Conservation (phyloP, 495 filamentous ascomycete species). For the Cercophora samala region DNA sequence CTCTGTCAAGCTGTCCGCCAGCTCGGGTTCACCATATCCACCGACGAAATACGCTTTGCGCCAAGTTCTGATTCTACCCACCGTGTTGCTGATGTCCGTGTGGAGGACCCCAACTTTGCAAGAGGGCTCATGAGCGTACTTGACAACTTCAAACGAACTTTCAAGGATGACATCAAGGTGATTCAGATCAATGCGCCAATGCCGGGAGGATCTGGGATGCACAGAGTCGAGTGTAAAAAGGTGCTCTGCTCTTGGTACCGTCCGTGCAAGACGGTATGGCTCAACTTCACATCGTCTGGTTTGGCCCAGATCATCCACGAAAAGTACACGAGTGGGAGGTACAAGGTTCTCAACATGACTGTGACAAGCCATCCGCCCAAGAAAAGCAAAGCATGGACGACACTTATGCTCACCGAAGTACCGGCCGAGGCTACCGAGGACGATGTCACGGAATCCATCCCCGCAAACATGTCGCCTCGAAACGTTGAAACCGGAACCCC, state of each 20-base stretch:
- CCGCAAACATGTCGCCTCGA: constrained; percentile 7
- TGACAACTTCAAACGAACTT: not conserved
- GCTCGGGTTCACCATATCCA: constrained; percentile 8
- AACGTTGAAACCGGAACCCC: constrained; percentile 24
- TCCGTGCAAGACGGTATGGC: constrained; percentile 25
- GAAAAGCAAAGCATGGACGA: not conserved
- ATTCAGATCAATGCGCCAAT: constrained; percentile 19
- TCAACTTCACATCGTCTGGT: constrained; percentile 26
- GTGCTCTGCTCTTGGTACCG: constrained; percentile 36
- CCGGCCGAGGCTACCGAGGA: constrained; percentile 17
- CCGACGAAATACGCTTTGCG: constrained; percentile 16
- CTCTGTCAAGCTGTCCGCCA: constrained; percentile 19
- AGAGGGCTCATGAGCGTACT: constrained; percentile 12
- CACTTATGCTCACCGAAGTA: constrained; percentile 28
- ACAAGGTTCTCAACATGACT: constrained; percentile 14
- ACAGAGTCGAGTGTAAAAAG: constrained; percentile 32
- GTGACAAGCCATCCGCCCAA: constrained; percentile 15
- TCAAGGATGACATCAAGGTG: constrained; percentile 3
- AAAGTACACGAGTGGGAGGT: constrained; percentile 20
- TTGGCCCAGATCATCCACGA: constrained; percentile 21
- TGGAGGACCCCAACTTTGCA: constrained; percentile 29
- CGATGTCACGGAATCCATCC: constrained; percentile 23
- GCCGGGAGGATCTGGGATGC: constrained; percentile 18
- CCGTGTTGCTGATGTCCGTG: constrained; percentile 23
- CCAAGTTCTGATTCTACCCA: not conserved